Evolutionary conservation across 345 rosid genomes (phyloP), one percentile per base, ranked within the genome.

Genomic region (Melaleuca quinquenervia): DNA sequence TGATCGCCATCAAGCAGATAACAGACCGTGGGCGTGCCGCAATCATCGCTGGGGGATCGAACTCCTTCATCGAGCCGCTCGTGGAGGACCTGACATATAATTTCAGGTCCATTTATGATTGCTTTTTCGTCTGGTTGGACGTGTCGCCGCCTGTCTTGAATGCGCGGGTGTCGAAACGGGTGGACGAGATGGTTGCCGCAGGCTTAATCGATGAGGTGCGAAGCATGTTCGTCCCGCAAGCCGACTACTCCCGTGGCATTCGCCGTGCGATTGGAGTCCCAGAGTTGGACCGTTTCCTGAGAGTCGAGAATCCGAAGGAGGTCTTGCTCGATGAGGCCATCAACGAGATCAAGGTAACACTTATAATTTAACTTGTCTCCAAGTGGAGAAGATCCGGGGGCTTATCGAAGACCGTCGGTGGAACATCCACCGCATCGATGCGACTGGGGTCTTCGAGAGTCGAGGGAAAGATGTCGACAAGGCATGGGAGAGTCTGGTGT

Each of bases 211-310:
- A 87, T 26, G 93, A 91, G 85, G 21, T 90, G 29, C 62, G 82
- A 16, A 88, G 75, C 80, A 70, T 64, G 14, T 87, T 52, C 52
- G 20, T 21, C 50, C 74, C 84, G 5, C 55, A 83, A 36, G 36
- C 64, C 29, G 64, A 70, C 74, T 50, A 54, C 89, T 83, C 76
- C 12, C 60, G 84, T 26, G 91, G 91, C 15, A 20, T 91, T 52
- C 84, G 88, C 80, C 89, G 90, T 20, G 90, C 93, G 15, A 90
- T 91, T 44, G 93, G 93, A 26, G 92, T 91, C 54, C 93, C 88
- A 3, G 92, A 91, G 89, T 82, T 91, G 84, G 88, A 87, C 50
- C 49, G 45, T 45, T 91, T 85, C 86, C 86, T 90, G 32, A 75
- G 82, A 20, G 84, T 36, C 7, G 87, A 86, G 82, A 78, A 82